Conservation (phyloP, 768 basidiomycete genomes). For the Auriculariales sp. region DNA sequence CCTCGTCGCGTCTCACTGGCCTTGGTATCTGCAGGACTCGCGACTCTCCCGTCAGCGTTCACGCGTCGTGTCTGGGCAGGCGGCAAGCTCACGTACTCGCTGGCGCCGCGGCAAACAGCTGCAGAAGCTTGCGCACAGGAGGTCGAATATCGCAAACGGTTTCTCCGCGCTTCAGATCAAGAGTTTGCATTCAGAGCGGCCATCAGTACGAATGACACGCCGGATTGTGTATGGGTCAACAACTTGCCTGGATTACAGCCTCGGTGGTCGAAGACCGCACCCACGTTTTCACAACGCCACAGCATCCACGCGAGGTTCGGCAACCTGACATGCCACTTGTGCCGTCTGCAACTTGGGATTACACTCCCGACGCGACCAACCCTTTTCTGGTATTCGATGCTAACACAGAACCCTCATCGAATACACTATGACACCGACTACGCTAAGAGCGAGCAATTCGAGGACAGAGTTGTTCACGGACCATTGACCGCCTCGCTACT, state of each 20-base stretch:
- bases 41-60: neutral
- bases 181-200: neutral
- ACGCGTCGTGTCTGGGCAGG: neutral
- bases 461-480: neutral
- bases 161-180: neutral
- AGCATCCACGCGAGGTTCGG: neutral
- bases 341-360: neutral
- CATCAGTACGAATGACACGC: neutral
- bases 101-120: neutral
- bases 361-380: neutral
- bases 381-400: neutral
- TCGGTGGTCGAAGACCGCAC: neutral
- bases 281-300: neutral
- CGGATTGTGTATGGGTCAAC: neutral
- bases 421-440: neutral
- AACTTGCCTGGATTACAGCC: neutral
- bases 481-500: neutral
- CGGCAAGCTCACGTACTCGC: neutral
- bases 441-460: neutral
- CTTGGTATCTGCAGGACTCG: neutral
- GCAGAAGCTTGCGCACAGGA: neutral
- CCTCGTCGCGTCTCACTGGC: neutral
- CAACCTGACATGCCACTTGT: neutral
- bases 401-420: neutral
- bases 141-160: neutral